phyloP scores from a whole-genome alignment of 352 stramenopile genomes.

The Pythium volutum region DNA sequence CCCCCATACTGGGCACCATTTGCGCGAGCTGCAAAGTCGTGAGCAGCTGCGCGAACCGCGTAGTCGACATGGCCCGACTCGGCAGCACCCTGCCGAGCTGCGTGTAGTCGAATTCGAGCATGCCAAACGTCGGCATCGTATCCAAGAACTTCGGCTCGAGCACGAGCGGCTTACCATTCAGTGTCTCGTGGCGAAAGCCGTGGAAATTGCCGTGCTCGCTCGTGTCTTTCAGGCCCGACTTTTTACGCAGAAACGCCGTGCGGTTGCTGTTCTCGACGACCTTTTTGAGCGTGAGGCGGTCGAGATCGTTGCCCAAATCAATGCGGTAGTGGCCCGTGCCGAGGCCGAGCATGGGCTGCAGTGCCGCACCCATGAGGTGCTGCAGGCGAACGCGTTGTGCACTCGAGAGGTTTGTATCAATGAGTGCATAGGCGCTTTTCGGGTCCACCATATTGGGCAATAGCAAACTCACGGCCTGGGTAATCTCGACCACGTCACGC shows the following conservation, averaged over 20 bases:
- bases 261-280: constrained; percentile 78
- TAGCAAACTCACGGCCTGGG: constrained; percentile 58
- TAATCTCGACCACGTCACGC: constrained; percentile 55
- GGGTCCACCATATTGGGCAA: constrained; percentile 75
- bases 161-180: constrained; percentile 59
- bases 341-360: constrained; percentile 63
- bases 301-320: constrained; percentile 62
- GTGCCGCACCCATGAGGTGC: constrained; percentile 56
- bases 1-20: constrained; percentile 40
- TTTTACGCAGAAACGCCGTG: constrained; percentile 69
- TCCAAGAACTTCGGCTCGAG: constrained; percentile 64
- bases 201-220: constrained; percentile 74
- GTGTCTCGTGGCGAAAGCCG: constrained; percentile 71
- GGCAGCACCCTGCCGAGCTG: constrained; percentile 40
- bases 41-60: constrained; percentile 67
- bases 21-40: constrained; percentile 49
- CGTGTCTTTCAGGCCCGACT: constrained; percentile 60
- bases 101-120: constrained; percentile 77
- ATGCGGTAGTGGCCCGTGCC: constrained; percentile 63
- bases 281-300: constrained; percentile 66
- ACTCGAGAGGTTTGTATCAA: constrained; percentile 59
- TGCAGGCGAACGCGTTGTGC: constrained; percentile 54
- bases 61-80: constrained; percentile 45
- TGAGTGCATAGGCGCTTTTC: constrained; percentile 55
- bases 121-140: constrained; percentile 58